Percentiles rank a stretch among this genome's conserved stretches.
Evolutionary conservation across 257 asterid genomes (phyloP).

Genomic region (Misopates orontium): DNA sequence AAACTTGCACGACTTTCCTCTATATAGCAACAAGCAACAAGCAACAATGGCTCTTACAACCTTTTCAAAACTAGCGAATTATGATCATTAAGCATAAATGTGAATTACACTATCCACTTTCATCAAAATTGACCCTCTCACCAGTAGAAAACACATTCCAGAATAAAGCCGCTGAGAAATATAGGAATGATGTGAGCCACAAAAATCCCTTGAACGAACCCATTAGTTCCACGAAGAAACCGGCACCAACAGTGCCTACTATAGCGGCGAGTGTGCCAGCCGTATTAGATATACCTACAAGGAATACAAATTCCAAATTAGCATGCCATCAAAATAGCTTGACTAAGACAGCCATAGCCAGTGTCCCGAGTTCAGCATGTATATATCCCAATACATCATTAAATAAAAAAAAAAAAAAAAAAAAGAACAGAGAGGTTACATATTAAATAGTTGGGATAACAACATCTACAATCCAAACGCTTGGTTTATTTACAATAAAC

Average conservation of each 20-base stretch:
- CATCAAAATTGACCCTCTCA: constrained; percentile 77
- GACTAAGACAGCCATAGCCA: constrained; percentile 4
- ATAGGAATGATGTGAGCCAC: constrained; percentile 72
- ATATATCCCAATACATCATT: no score
- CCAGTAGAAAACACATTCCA: constrained; percentile 75
- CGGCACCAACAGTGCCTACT: constrained; percentile 91
- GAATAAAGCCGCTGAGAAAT: constrained; percentile 74
- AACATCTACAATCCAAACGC: no score
- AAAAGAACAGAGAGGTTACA: no score
- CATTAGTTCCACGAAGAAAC: constrained; percentile 78
- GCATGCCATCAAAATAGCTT: constrained; percentile 18
- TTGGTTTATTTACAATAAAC: no score
- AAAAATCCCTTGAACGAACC: constrained; percentile 93
- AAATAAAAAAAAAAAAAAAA: no score
- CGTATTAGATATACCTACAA: constrained; percentile 78
- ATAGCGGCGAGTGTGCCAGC: constrained; percentile 95
- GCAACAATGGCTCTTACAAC: background rate
- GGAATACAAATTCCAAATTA: background rate
- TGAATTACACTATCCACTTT: constrained; percentile 33
- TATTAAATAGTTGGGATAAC: no score
- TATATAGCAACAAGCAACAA: background rate
- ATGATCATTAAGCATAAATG: constrained; percentile 2
- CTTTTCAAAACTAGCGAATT: constrained; percentile 1
- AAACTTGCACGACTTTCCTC: constrained; percentile 15
- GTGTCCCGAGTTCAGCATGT: constrained; percentile 9